Evolutionary conservation across 441 rosid genomes (phyloP).

Genomic region (Euphorbia schlechtendalii): DNA sequence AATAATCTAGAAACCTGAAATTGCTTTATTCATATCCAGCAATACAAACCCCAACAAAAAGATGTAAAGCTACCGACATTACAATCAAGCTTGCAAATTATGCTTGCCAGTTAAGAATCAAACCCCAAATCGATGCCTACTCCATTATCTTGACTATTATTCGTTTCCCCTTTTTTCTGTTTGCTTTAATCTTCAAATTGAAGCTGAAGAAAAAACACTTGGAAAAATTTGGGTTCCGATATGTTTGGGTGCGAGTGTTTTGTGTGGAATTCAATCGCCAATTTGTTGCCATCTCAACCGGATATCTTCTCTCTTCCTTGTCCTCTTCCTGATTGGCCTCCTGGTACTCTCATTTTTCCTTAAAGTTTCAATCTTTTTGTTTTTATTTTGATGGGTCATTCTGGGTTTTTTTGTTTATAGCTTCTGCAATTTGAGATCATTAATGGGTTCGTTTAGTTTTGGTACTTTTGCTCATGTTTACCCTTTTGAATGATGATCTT

Average conservation of each 20-base stretch:
- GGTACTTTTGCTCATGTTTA: constrained; percentile 1
- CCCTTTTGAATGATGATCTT: neutral
- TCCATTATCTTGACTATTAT: neutral
- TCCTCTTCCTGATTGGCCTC: constrained; percentile 61
- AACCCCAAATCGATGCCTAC: neutral
- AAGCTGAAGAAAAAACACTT: neutral
- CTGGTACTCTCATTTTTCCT: constrained; percentile 30
- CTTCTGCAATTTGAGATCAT: constrained; percentile 8
- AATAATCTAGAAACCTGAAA: constrained; percentile 2
- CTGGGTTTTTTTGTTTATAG: constrained; percentile 7
- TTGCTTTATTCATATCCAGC: neutral
- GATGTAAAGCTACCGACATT: neutral
- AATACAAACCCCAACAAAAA: neutral
- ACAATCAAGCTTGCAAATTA: neutral
- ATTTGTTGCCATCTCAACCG: constrained; percentile 29
- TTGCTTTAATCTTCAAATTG: neutral
- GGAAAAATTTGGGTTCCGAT: neutral
- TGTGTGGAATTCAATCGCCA: constrained; percentile 26
- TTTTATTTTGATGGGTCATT: constrained; percentile 13
- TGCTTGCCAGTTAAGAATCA: neutral
- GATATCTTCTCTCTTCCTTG: constrained; percentile 51
- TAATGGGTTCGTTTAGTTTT: constrained; percentile 3
- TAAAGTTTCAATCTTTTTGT: neutral
- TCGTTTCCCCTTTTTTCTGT: neutral
- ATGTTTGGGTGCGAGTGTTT: constrained; percentile 55